A percentile compares a stretch with the other conserved stretches of the same genome.
These are phyloP conservation scores for Termitomyces bulborhizus DNA, from an alignment of 768 basidiomycete species.

Conservation along the genomic window DNA sequence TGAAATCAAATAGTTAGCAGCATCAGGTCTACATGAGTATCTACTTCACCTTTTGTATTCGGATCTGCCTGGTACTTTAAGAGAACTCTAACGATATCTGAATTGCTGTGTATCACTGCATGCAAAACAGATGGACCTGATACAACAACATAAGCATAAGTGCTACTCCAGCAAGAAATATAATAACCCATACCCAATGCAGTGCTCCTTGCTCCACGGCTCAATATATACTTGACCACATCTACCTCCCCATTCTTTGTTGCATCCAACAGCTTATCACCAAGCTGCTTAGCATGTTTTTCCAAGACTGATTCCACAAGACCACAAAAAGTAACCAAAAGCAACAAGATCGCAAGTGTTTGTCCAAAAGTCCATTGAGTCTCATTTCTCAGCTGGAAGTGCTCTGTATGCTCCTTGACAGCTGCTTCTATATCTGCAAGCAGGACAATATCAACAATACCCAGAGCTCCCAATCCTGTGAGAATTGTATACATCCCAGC, in stretches of 20 bases:
- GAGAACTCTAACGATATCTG: neutral
- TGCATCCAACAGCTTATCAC: neutral
- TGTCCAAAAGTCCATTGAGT: constrained; percentile 2
- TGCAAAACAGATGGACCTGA: neutral
- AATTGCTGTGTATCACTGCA: neutral
- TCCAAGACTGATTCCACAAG: neutral
- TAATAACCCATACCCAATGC: neutral
- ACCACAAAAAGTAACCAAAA: constrained; percentile 2
- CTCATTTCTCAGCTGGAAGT: neutral
- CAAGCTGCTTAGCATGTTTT: neutral
- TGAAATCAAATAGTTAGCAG: neutral
- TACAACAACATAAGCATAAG: neutral
- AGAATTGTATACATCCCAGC: neutral
- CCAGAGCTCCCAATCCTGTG: neutral
- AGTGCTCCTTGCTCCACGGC: neutral
- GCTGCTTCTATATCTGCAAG: neutral
- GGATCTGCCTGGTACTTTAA: neutral
- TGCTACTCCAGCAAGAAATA: neutral
- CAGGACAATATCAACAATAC: neutral
- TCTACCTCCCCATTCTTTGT: neutral
- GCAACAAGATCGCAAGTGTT: constrained; percentile 4
- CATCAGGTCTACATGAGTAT: neutral
- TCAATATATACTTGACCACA: neutral
- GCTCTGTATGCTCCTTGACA: neutral
- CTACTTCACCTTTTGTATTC: neutral